Evolutionary conservation across 2,329 filamentous ascomycete species (phyloP), one percentile per base, ranked within the genome.

Genomic region (Pseudogymnoascus sp.): DNA sequence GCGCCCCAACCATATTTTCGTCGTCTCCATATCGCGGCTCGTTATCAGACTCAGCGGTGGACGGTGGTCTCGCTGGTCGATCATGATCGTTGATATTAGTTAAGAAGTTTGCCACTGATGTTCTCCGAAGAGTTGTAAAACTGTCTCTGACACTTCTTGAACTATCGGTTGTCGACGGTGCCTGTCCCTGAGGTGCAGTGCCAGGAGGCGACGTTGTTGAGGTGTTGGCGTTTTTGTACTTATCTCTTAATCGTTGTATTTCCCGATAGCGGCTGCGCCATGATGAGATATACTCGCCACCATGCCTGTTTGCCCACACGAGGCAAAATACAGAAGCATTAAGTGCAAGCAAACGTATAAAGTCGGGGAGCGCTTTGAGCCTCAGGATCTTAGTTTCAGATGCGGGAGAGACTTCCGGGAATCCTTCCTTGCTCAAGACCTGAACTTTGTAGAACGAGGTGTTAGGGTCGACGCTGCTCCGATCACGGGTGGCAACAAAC

Each of bases 261-360:
- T 93, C 90, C 59, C 89, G 85, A 11, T 97, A 82, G 59, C 95
- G 87, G 69, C 89, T 90, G 64, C 91, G 87, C 95, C 95, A 97
- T 7, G 91, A 90, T 10, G 91, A 95, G 31, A 95, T 82, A 71
- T 96, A 88, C 73, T 96, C 92, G 63, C 89, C 89, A 5, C 88
- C 89, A 67, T 89, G 84, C 56, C 87, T 83, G 70, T 85, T 87
- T 56, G 85, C 84, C 91, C 93, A 97, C n/a, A 97, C 93, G 50
- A 89, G 84, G 1, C 90, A 91, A 74, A 97, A 97, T 7, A 97
- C 91, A 12, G 91, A 96, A 0, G 95, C 93, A 72, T 97, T 97
- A 66, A 99, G 84, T 0, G 93, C 91, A 16, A 97, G 80, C 56
- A 96, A 86, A 38, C 95, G 87, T 62, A 97, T 90, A 72, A 97